Base-by-base conservation (phyloP, 352 stramenopile genomes). In the Pythium utonaiense region DNA sequence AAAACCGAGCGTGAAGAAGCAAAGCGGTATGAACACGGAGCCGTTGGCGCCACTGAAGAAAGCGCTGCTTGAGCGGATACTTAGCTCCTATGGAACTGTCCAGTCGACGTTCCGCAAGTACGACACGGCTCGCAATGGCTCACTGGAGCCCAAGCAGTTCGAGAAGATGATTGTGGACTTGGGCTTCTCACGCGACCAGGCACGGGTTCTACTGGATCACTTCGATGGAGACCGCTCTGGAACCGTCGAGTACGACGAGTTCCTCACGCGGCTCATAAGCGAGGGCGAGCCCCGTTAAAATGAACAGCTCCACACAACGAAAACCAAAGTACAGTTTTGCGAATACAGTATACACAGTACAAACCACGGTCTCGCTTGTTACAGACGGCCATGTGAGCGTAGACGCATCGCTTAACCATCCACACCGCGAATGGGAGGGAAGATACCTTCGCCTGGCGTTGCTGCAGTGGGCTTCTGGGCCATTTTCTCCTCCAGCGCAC, bases 401-500 rank as follows among this genome's bases (percentile, higher is more conserved):
- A 6, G 21, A 50, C 28, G 28, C 28, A 14, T 4, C 33, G 22
- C 21, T 47, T 62, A 78, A 5, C 75, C 75, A 52, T 84, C 75
- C 17, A 84, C 60, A 13, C 73, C 73, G 21, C 70, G 67, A 33
- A 84, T 76, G 25, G 73, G 75, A 3, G 75, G 71, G 54, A 84
- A 77, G 10, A 81, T 28, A 19, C 53, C 22, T 5, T 53, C 38
- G n/a, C 36, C 56, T 3, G 40, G 19, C 7, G 55, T 7, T 6
- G n/a, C 28, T 21, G 25, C 19, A 8, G 9, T 61, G 40, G 21
- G 44, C 60, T 25, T 69, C 4, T 44, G 38, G 25, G 49, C 59
- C 66, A 90, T 64, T 60, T 83, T 86, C 42, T 86, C 78, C 56
- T 90, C 76, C 7, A 96, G 62, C n/a, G 73, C 79, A 30, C 91